Base-by-base conservation (phyloP, 441 rosid genomes). In the Arabidopsis hybrid region DNA sequence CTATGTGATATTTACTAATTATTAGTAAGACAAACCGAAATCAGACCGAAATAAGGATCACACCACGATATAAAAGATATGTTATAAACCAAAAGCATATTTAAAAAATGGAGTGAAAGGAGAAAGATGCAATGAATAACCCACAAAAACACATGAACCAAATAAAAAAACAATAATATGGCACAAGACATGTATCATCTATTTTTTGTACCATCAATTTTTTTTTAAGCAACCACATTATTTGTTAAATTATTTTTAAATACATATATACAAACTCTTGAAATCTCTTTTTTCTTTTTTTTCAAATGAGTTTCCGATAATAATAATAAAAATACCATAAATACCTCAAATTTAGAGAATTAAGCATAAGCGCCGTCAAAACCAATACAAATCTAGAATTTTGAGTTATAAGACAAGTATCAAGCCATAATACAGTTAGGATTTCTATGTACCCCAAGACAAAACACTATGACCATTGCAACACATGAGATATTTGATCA, bases 21-120 rank as follows among this genome's bases (percentile, higher is more conserved):
- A n/a, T 32, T 40, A 52, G 56, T 53, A 52, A 64, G 76, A 72
- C 59, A 64, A 73, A 65, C 71, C 58, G 71, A 73, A 64, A 64
- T 26, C 29, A 26, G 29, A 26, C 29, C 29, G 29, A 26, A 26
- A 26, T 26, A 26, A 2, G 29, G 29, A 26, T 26, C 46, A 71
- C 26, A 61, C 6, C n/a, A 16, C 7, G 53, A 31, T 43, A 60
- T 6, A 60, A 21, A 60, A 7, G 4, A 7, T 46, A 36, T 12
- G 9, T 61, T 13, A 18, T 7, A 32, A 69, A 57, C 9, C 10
- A 8, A 49, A 55, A 68, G 5, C 10, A 4, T 32, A 8, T 13
- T 17, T 11, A 8, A 5, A 45, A 12, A 17, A 46, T 50, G 61
- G 60, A 31, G 14, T 39, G n/a, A 39, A 39, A 60, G 5, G n/a